Conservation (phyloP, 306 rosid species). For the Casuarina glauca region DNA sequence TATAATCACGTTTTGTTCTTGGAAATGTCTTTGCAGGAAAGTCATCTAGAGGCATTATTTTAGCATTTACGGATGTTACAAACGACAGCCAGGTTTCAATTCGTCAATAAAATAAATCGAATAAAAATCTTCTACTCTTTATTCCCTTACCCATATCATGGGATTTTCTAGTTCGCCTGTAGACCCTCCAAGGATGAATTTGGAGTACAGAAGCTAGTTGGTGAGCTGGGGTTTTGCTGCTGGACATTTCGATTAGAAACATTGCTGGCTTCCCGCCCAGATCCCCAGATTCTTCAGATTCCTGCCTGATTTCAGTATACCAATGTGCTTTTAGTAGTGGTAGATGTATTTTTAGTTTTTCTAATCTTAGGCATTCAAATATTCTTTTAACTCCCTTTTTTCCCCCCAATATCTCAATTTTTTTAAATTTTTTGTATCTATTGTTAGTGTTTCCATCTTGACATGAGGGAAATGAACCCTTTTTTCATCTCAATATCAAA, state of each 20-base stretch:
- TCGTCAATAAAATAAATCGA: constrained; percentile 33
- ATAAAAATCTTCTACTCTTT: constrained; percentile 31
- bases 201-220: constrained; percentile 37
- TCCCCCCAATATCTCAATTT: not conserved
- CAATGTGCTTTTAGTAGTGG: constrained; percentile 5
- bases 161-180: constrained; percentile 37
- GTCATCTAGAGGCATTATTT: constrained; percentile 34
- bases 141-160: constrained; percentile 28
- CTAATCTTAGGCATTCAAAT: not conserved
- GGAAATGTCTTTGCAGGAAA: constrained; percentile 41
- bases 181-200: constrained; percentile 37
- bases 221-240: constrained; percentile 37
- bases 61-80: constrained; percentile 35
- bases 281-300: not conserved
- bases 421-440: not conserved
- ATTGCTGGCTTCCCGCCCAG: not conserved
- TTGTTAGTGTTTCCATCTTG: not conserved
- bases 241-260: constrained; percentile 47
- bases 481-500: not conserved
- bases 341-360: constrained; percentile 4
- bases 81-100: constrained; percentile 34
- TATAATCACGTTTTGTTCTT: constrained; percentile 12
- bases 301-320: not conserved
- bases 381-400: not conserved
- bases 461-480: not conserved